These are phyloP conservation scores for Barnettozyma vustinii DNA, from an alignment of 805 yeast genomes.

Conservation along the genomic window DNA sequence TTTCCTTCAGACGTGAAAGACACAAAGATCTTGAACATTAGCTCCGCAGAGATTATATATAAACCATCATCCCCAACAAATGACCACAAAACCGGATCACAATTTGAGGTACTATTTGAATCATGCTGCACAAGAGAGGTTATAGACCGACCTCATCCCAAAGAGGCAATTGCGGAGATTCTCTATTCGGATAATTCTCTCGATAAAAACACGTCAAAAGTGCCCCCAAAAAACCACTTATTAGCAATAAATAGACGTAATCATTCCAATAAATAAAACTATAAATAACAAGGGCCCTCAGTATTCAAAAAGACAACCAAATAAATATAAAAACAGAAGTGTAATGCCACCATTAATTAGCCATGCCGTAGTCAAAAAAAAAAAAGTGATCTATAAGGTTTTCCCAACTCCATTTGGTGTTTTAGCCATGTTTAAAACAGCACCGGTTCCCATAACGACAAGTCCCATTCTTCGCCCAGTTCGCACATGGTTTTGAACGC, in stretches of 20 bases:
- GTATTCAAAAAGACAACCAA: not conserved
- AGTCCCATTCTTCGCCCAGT: slow-evolving; percentile 75
- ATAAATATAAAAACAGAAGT: not conserved
- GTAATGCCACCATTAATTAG: not conserved
- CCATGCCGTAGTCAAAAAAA: not conserved
- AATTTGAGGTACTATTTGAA: too few species aligned
- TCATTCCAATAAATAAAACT: slow-evolving; percentile 5
- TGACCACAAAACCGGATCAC: too few species aligned
- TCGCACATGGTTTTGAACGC: slow-evolving; percentile 87
- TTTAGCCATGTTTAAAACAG: slow-evolving; percentile 74
- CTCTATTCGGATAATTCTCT: not conserved
- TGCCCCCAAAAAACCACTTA: not conserved
- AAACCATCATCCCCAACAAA: too few species aligned
- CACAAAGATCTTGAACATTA: too few species aligned
- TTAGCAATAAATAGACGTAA: slow-evolving; percentile 7
- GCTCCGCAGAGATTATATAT: too few species aligned
- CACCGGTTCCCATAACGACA: slow-evolving; percentile 91
- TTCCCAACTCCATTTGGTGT: not conserved
- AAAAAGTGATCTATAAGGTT: not conserved
- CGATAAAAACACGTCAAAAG: not conserved
- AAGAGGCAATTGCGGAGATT: not conserved
- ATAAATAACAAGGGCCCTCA: not conserved
- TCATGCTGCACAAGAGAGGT: not conserved
- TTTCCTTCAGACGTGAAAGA: too few species aligned
- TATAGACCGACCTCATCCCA: not conserved